Evolutionary conservation across 495 filamentous ascomycete genomes (phyloP), one percentile per base, ranked within the genome.

Genomic region (Rostrohypoxylon terebratum): DNA sequence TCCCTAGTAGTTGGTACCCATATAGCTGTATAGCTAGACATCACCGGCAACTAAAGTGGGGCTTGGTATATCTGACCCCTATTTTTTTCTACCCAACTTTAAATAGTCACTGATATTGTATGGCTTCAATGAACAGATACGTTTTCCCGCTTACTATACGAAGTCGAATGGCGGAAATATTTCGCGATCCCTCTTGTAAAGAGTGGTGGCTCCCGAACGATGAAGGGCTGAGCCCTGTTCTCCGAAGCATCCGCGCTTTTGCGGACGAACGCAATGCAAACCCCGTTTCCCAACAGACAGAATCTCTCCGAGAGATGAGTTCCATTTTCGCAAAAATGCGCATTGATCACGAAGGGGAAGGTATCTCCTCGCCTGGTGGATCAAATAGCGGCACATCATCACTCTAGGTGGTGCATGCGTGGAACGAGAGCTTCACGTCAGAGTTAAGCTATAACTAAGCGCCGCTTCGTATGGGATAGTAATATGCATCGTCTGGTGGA

Each of bases 151-250:
- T 87, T 31, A 89, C 87, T 45, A 90, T 94, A 79, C 92, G 95
- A 73, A 79, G 81, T 23, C 87, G 86, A 58, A 90, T 99, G 83
- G 87, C 92, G 13, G 87, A 89, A 31, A 77, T 91, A 34, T 97
- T 93, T 85, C 81, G 86, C 69, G 83, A 90, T 36, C 86, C 88
- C 9, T 90, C 89, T 57, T 84, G 93, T 64, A 84, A 87, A 59
- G 86, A 90, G 40, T 97, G 93, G 93, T 97, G 94, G 94, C 87
- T 96, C 21, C 92, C 94, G 2, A 88, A 94, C 75, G 88, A 94
- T 74, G 91, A 94, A 82, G 89, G 87, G 20, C 91, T 89, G 72
- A 87, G 87, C 3, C 83, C 87, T 5, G 86, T 96, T 33, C 83
- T 96, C 36, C 91, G 90, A 28, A 90, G 86, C 66, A 89, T 96